These are phyloP conservation scores for Conringia planisiliqua DNA, from an alignment of 345 rosid species.

Conservation along the genomic window DNA sequence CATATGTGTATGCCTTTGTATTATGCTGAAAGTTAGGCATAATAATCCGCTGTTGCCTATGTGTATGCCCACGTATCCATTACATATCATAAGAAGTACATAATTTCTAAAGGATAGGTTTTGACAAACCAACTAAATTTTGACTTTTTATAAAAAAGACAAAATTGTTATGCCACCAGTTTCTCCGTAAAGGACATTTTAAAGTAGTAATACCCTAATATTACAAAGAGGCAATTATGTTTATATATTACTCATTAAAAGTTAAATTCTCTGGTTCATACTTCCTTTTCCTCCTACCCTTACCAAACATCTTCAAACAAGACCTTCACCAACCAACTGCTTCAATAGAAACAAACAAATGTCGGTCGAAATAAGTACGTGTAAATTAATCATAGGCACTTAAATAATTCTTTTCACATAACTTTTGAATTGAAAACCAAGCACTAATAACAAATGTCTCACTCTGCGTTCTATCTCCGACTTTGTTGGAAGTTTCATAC, in stretches of 20 bases:
- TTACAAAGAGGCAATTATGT: constrained; percentile 9
- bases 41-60: background rate
- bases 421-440: background rate
- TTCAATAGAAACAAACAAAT: constrained; percentile 4
- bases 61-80: background rate
- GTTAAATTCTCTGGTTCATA: background rate
- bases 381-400: background rate
- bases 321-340: background rate
- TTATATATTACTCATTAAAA: background rate
- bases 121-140: background rate
- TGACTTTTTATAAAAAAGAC: background rate
- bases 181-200: background rate
- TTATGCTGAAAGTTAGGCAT: no score
- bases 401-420: background rate
- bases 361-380: background rate
- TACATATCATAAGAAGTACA: background rate
- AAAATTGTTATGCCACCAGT: background rate
- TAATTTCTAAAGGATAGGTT: background rate
- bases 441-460: background rate
- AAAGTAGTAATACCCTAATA: background rate
- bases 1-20: no score
- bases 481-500: constrained; percentile 15
- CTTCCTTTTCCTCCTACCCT: background rate
- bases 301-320: constrained; percentile 4
- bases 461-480: background rate